These are phyloP conservation scores for Monilinia aucupariae DNA, from an alignment of 2,329 filamentous ascomycete species.

Conservation along the genomic window DNA sequence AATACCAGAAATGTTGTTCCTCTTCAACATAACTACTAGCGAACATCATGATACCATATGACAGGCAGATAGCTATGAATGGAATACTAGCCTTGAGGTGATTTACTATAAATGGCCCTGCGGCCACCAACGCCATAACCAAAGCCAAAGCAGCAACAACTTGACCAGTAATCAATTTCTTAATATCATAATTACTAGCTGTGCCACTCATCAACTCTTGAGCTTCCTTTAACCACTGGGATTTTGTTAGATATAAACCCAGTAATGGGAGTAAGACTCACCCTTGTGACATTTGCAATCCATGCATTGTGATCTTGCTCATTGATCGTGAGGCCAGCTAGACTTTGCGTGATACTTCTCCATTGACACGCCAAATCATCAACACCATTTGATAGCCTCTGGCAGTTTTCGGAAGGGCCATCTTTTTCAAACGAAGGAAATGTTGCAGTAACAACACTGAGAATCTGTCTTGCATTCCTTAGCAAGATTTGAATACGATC, in stretches of 20 bases:
- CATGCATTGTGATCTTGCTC: slow-evolving; percentile 38
- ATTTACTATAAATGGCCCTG: slow-evolving; percentile 38
- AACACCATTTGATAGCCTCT: slow-evolving; percentile 34
- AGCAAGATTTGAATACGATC: slow-evolving; percentile 65
- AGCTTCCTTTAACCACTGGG: slow-evolving; percentile 39
- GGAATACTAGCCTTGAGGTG: slow-evolving; percentile 37
- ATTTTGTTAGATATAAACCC: slow-evolving; percentile 21
- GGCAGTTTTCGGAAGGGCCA: slow-evolving; percentile 28
- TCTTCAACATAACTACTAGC: slow-evolving; percentile 97
- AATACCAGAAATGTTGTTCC: slow-evolving; percentile 99
- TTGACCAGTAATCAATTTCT: slow-evolving; percentile 49
- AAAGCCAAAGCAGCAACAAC: slow-evolving; percentile 36
- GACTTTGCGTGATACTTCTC: slow-evolving; percentile 40
- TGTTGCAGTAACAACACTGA: slow-evolving; percentile 68
- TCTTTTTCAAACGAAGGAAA: slow-evolving; percentile 51
- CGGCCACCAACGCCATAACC: slow-evolving; percentile 37
- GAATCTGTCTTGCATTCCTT: slow-evolving; percentile 75
- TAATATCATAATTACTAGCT: slow-evolving; percentile 84
- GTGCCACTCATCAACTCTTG: slow-evolving; percentile 81
- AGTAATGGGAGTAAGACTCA: slow-evolving; percentile 24
- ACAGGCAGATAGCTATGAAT: slow-evolving; percentile 48
- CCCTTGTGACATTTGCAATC: slow-evolving; percentile 42
- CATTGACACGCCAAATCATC: slow-evolving; percentile 66
- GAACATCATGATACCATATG: slow-evolving; percentile 90
- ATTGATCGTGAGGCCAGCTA: slow-evolving; percentile 21